Evolutionary conservation across 495 filamentous ascomycete species (phyloP), one percentile per base, ranked within the genome.

Genomic region (Penicillium atrosanguineum): DNA sequence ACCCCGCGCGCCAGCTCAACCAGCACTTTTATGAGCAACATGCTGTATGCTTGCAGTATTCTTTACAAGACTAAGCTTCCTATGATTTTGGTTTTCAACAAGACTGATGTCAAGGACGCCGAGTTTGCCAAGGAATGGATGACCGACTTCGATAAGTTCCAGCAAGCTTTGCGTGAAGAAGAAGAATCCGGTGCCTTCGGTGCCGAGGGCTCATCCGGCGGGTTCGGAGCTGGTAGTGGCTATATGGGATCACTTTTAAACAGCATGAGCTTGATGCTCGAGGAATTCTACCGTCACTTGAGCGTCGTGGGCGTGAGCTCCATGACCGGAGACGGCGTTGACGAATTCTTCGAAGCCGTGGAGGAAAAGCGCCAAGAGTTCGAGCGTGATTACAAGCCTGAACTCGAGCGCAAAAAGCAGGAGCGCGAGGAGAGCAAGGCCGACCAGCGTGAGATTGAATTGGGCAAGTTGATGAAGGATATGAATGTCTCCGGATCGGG

Each of bases 71-170:
- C 92, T 7, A 95, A 94, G 64, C 78, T 98, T 7, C 94, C 94
- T 3, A 97, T 98, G 93, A 94, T 98, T 20, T 69, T 98, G 15
- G 94, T 97, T 4, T 97, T 97, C 77, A 98, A 98, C 74, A 98
- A 98, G 76, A 95, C 92, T 0, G 94, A 98, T 66, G 89, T 94
- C 6, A 87, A 94, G 65, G 89, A 94, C 62, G 90, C 92, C 3
- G 80, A 79, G 19, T 96, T 96, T 61, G 94, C 90, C 8, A 95
- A 96, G 75, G 91, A 97, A 68, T 99, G 94, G 94, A 99, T 99
- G 94, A 95, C 91, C 16, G 92, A 99, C 65, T 97, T 95, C 62
- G 93, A 97, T 56, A 85, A 89, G 14, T 99, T 99, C 71, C 95
- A 97, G 69, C 82, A 80, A 28, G 94, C 94, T 37, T 72, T 99